A percentile compares a stretch with the other conserved stretches of the same genome.
Conservation (phyloP, 2,329 filamentous ascomycete species). For the Hysterium pulicare region DNA sequence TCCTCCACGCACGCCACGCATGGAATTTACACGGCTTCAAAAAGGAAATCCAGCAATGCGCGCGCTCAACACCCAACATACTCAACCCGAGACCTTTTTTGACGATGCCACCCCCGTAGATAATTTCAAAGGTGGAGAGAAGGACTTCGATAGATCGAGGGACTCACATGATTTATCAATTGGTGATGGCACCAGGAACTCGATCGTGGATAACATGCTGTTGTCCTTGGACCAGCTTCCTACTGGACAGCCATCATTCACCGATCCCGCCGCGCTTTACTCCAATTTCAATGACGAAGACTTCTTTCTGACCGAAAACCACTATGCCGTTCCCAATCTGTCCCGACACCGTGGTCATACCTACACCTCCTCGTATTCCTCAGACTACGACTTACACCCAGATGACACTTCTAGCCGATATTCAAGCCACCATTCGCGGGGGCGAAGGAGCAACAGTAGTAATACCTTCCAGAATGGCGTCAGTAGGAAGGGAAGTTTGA, state of each 20-base stretch:
- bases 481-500: slow-evolving; percentile 29
- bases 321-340: slow-evolving; percentile 28
- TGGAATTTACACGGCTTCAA: slow-evolving; percentile 20
- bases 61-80: slow-evolving; percentile 27
- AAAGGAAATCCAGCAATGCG: slow-evolving; percentile 23
- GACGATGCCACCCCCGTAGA: slow-evolving; percentile 36
- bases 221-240: slow-evolving; percentile 75
- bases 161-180: slow-evolving; percentile 87
- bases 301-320: slow-evolving; percentile 33
- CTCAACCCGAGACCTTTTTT: slow-evolving; percentile 32
- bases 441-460: slow-evolving; percentile 75
- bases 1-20: slow-evolving; percentile 22
- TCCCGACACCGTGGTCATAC: slow-evolving; percentile 55
- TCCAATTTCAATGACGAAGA: slow-evolving; percentile 41
- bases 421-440: slow-evolving; percentile 43
- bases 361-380: slow-evolving; percentile 58
- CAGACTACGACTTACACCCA: slow-evolving; percentile 49
- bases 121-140: slow-evolving; percentile 12
- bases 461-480: slow-evolving; percentile 56
- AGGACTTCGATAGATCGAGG: slow-evolving; percentile 20
- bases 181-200: slow-evolving; percentile 76
- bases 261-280: slow-evolving; percentile 24
- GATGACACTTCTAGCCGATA: slow-evolving; percentile 40
- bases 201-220: slow-evolving; percentile 93
- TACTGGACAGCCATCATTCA: slow-evolving; percentile 42